Percentiles rank a stretch among this genome's conserved stretches.
Evolutionary conservation across 1,139 yeast genomes (phyloP).

Genomic region (Hanseniaspora gamundiae): DNA sequence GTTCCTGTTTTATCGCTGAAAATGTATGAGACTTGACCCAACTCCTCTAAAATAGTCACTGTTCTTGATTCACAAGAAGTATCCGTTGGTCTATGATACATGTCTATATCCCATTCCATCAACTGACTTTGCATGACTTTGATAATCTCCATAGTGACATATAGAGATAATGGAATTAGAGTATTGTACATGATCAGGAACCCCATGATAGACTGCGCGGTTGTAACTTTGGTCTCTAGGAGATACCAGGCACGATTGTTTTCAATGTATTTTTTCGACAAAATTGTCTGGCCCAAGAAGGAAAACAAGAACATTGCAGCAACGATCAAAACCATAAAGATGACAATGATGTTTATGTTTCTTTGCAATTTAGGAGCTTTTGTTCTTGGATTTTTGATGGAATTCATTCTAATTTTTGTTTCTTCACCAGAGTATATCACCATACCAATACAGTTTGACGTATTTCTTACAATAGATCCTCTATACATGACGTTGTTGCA

Average conservation of each 20-base stretch:
- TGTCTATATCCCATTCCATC: slow-evolving; percentile 82
- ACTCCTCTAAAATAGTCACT: slow-evolving; percentile 87
- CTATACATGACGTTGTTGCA: slow-evolving; percentile 76
- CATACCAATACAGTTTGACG: slow-evolving; percentile 58
- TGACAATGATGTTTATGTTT: slow-evolving; percentile 69
- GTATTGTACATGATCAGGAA: slow-evolving; percentile 96
- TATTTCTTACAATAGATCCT: slow-evolving; percentile 81
- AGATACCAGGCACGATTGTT: slow-evolving; percentile 59
- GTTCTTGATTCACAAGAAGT: slow-evolving; percentile 94
- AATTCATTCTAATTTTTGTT: slow-evolving; percentile 90
- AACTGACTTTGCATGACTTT: slow-evolving; percentile 74
- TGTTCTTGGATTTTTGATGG: slow-evolving; percentile 75
- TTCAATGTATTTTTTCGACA: slow-evolving; percentile 31
- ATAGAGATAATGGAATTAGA: slow-evolving; percentile 83
- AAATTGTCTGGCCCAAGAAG: slow-evolving; percentile 62
- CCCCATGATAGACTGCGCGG: slow-evolving; percentile 86
- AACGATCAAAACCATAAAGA: slow-evolving; percentile 80
- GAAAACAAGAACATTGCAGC: slow-evolving; percentile 65
- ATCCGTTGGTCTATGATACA: slow-evolving; percentile 75
- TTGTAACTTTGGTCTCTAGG: slow-evolving; percentile 62
- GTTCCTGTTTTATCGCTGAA: slow-evolving; percentile 98
- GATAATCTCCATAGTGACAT: slow-evolving; percentile 93
- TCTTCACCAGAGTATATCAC: slow-evolving; percentile 94
- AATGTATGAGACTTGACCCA: slow-evolving; percentile 91
- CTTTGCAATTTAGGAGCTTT: slow-evolving; percentile 88